A percentile compares a stretch with the other conserved stretches of the same genome.
Conservation (phyloP, 495 filamentous ascomycete genomes). For the Rhypophila decipiens region DNA sequence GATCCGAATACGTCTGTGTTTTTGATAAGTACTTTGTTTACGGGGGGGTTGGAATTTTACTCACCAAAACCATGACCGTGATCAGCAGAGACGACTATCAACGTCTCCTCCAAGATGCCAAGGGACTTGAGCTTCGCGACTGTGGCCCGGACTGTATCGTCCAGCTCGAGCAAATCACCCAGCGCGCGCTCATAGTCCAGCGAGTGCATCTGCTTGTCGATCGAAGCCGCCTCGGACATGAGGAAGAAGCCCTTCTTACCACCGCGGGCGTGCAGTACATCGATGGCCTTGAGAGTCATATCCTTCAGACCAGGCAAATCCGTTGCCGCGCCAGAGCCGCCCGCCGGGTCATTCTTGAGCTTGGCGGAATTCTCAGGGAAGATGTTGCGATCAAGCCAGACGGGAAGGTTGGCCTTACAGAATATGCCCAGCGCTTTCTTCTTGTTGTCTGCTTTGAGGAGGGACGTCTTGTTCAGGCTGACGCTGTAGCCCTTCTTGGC, state of each 20-base stretch:
- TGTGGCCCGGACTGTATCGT: conserved; percentile 64
- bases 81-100: conserved; percentile 67
- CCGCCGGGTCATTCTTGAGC: conserved; percentile 56
- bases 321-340: conserved; percentile 48
- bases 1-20: conserved; percentile 38
- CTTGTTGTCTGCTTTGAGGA: conserved; percentile 43
- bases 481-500: conserved; percentile 58
- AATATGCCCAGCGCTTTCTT: conserved; percentile 63
- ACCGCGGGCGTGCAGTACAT: conserved; percentile 57
- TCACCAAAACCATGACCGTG: conserved; percentile 68
- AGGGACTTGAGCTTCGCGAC: conserved; percentile 53
- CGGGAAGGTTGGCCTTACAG: conserved; percentile 56
- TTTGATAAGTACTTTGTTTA: background rate
- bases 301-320: conserved; percentile 70
- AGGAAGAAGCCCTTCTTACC: conserved; percentile 66
- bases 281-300: conserved; percentile 75
- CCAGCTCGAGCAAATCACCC: conserved; percentile 68
- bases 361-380: conserved; percentile 55
- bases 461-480: conserved; percentile 58
- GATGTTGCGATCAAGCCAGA: conserved; percentile 69
- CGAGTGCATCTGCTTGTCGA: conserved; percentile 75
- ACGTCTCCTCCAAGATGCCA: conserved; percentile 55
- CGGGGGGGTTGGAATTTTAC: background rate
- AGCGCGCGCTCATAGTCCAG: conserved; percentile 71
- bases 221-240: conserved; percentile 69